Evolutionary conservation across 208 protist genomes (phyloP).

Genomic region (Balamuthia mandrillaris): DNA sequence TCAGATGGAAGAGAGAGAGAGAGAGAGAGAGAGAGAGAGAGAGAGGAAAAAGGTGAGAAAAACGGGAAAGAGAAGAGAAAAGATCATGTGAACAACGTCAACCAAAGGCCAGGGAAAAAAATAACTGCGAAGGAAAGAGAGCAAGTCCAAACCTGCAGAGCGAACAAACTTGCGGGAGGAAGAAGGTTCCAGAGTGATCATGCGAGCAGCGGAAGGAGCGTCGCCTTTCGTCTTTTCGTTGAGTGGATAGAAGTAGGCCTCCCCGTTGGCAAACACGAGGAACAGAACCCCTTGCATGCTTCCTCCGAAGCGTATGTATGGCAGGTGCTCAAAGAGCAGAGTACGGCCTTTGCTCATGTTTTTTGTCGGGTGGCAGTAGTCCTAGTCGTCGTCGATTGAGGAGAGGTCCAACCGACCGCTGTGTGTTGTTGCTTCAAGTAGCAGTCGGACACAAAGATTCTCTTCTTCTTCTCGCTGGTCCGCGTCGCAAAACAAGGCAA

Average conservation of each 20-base stretch:
- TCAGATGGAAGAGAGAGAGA: not conserved
- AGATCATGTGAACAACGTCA: too few relatives aligned
- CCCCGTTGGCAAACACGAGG: conserved; percentile 37
- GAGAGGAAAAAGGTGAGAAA: not conserved
- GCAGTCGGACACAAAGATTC: too few relatives aligned
- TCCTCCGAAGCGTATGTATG: conserved; percentile 23
- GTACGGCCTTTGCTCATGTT: not conserved
- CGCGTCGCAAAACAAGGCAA: too few relatives aligned
- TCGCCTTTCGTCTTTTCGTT: conserved; percentile 24
- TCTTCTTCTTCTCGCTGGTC: too few relatives aligned
- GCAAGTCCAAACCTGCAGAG: not conserved
- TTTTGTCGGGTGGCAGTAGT: too few relatives aligned
- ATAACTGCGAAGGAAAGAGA: not conserved
- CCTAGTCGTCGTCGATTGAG: too few relatives aligned
- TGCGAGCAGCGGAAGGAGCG: not conserved
- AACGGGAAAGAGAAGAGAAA: too few relatives aligned
- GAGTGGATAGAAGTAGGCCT: conserved; percentile 33
- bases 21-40: not conserved
- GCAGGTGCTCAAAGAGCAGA: conserved; percentile 39
- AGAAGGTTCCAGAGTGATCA: conserved; percentile 26
- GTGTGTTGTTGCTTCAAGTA: too few relatives aligned
- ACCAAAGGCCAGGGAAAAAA: not conserved
- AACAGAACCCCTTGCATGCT: conserved; percentile 43
- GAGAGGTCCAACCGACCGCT: too few relatives aligned
- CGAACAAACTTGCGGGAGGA: conserved; percentile 19